Percentiles rank a stretch among this genome's conserved stretches.
Evolutionary conservation across 176 grass and related monocot genomes (phyloP).

Genomic region (Miscanthus lutarioriparius): DNA sequence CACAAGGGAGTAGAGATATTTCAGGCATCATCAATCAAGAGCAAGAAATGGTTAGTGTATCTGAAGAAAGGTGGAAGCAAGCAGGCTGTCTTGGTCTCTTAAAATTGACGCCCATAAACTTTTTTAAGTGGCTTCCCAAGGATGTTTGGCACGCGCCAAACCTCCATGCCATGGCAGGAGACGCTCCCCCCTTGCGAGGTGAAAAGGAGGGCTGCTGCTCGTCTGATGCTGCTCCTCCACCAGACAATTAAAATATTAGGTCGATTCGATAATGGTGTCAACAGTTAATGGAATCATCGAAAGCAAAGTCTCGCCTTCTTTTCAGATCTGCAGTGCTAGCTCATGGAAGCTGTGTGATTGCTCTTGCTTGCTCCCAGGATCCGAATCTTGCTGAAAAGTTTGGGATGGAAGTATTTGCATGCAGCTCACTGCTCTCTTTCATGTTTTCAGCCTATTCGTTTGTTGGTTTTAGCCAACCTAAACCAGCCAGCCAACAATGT

Average conservation of each 20-base stretch:
- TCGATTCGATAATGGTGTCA: background rate
- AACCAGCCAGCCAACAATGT: too few species aligned
- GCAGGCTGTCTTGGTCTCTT: conserved; percentile 31
- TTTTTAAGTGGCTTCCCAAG: conserved; percentile 41
- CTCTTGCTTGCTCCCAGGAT: background rate
- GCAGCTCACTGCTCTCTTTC: background rate
- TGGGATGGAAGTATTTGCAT: background rate
- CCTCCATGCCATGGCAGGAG: background rate
- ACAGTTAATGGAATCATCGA: conserved; percentile 21
- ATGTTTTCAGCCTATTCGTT: too few species aligned
- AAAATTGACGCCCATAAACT: conserved; percentile 39
- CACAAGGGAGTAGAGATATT: background rate
- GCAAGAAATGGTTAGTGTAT: conserved; percentile 14
- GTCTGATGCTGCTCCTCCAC: conserved; percentile 15
- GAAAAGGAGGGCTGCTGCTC: background rate
- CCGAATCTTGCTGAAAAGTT: conserved; percentile 1
- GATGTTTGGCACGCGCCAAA: conserved; percentile 38
- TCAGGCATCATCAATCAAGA: background rate
- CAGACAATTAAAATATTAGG: conserved; percentile 39
- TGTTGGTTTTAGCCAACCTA: too few species aligned
- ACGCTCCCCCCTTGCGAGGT: background rate
- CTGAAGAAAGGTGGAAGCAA: conserved; percentile 29
- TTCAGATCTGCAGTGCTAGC: conserved; percentile 14
- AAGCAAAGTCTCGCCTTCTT: conserved; percentile 32
- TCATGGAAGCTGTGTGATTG: conserved; percentile 6